Base-by-base conservation (phyloP, 192 early-diverging fungal genomes). In the Entophlyctis helioformis region DNA sequence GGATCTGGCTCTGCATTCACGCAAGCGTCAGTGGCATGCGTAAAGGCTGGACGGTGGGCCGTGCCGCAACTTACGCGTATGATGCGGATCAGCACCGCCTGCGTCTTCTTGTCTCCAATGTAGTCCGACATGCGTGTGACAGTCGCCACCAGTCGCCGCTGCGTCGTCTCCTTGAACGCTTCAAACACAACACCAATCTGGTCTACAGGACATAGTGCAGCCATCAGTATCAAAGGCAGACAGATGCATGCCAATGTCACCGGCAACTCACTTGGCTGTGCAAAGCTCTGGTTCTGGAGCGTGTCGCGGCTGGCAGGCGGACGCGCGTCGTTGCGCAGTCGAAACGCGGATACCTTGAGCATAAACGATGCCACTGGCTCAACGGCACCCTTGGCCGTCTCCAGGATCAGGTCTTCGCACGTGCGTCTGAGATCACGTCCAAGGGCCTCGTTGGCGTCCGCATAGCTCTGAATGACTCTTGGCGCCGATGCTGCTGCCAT, bases 351-450 rank as follows among this genome's bases (percentile, higher is more conserved):
- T n/a, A 78, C 82, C 63, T 84, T 76, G 46, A 73, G 56, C 62
- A 87, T 66, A 43, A 86, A 86, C 12, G 56, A 52, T 0, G 72
- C 57, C 3, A 89, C 40, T 2, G 80, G 79, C 36, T 86, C 78
- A 3, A 78, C 72, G 21, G 68, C 64, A 0, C 53, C 59, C 39
- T 72, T 72, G n/a, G 76, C 71, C 39, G 69, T 75, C 24, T 84
- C 74, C 22, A 80, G 40, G 46, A 87, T 86, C 50, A 86, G 84
- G 8, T 77, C 76, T 54, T 89, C 86, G 44, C 83, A 89, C 10
- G 77, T 71, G 3, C 57, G 59, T 51, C 84, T 85, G 25, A 88
- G 52, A 33, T 82, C 75, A 24, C 59, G 39, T 45, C 85, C 80
- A 9, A 88, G 75, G 44, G 39, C 54, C 50, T 41, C 47, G 44